Evolutionary conservation across 768 basidiomycete species (phyloP), one percentile per base, ranked within the genome.

Genomic region (Mrakia gelida): DNA sequence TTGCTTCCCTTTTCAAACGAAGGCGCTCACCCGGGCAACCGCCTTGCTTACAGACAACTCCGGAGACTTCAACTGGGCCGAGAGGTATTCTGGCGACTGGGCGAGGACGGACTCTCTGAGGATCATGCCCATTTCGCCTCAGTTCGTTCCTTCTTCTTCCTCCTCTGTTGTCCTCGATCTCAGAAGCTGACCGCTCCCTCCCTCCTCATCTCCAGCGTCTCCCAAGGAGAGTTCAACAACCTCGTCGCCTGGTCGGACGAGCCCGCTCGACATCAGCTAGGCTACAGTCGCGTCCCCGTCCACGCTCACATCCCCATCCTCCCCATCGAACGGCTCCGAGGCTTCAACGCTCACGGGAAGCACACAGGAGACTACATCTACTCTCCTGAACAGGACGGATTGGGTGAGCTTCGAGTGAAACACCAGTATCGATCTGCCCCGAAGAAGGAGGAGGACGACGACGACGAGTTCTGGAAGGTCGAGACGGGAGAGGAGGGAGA

Each of bases 291-390:
- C 32, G 43, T 76, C 8, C 75, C 73, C 38, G 18, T 75, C 43
- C 34, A 70, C 49, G 75, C 45, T 11, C 75, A 76, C 75, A 70
- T 76, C 38, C 75, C 75, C 4, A 56, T 76, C 67, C 67, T 70
- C 3, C 52, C 75, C 23, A 30, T 76, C 67, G 75, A 71, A 45
- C 30, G 41, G 3, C 68, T 76, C 54, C 32, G 54, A 21, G n/a
- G 30, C 3, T 73, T 73, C 56, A 73, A 73, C 72, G 56, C 52
- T 13, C 56, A 73, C 56, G 72, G 72, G 9, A 23, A 32, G 13
- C 72, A 73, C 34, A 52, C 72, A 8, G 72, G 72, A 15, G 34
- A 59, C 4, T 73, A 73, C 54, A 23, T 73, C 56, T 34, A 41
- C 34, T 70, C 67, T 8, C 18, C 54, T 32, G 72, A 73, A 5